These are phyloP conservation scores for Fraxinus anomala DNA, from an alignment of 257 asterid species.

Conservation along the genomic window DNA sequence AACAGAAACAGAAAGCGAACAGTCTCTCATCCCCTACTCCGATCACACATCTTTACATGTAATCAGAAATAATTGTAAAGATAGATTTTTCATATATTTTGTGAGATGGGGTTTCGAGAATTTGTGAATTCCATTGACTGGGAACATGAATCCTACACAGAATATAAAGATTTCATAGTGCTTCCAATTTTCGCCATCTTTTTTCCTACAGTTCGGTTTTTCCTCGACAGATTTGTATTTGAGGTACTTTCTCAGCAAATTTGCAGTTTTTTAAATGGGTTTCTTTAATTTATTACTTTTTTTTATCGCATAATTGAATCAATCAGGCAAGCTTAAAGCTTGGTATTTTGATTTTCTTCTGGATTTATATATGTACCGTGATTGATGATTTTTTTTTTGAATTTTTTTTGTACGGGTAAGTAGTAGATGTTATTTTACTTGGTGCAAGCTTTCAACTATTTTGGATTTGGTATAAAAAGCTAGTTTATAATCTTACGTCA, in stretches of 20 bases:
- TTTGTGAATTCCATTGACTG: slow-evolving; percentile 51
- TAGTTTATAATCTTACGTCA: neutral
- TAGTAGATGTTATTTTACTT: too few species aligned
- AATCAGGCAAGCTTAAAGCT: neutral
- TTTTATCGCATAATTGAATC: neutral
- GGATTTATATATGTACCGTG: neutral
- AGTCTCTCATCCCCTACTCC: neutral
- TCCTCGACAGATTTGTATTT: slow-evolving; percentile 88
- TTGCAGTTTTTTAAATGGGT: neutral
- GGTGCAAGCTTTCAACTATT: too few species aligned
- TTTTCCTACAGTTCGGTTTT: slow-evolving; percentile 74
- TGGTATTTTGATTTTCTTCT: neutral
- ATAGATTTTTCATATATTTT: neutral
- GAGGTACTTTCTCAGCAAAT: slow-evolving; percentile 49
- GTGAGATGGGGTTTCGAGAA: slow-evolving; percentile 54
- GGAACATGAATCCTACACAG: slow-evolving; percentile 83
- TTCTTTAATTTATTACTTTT: neutral
- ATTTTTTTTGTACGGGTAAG: neutral
- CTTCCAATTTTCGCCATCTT: slow-evolving; percentile 73
- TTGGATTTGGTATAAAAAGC: neutral
- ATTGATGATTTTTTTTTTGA: neutral
- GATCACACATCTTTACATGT: neutral
- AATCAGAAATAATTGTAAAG: neutral
- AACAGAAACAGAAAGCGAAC: neutral
- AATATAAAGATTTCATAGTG: slow-evolving; percentile 63